Base-by-base conservation (phyloP, 2,329 filamentous ascomycete genomes). In the Epichloe festucae region DNA sequence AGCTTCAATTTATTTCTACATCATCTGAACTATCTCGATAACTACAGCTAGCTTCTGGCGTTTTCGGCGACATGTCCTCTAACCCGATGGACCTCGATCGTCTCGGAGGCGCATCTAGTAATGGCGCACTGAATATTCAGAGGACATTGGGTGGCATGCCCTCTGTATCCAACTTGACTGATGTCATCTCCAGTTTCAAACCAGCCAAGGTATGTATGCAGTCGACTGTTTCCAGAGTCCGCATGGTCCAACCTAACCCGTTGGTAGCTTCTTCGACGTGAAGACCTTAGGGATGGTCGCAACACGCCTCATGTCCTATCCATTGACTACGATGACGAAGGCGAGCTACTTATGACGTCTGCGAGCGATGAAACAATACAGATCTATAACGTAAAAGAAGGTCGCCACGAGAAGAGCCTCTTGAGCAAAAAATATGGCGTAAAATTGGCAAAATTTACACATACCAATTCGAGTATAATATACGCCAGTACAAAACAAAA, bases 401-500 rank as follows among this genome's bases (percentile, higher is more conserved):
- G 93, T 4, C 86, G 87, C 54, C 84, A 89, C 59, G 87, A 89
- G 46, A 97, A 97, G 71, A 85, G 84, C 54, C 77, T 96, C 46
- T 82, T 94, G 49, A 94, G 87, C 70, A 95, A 97, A 65, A 98
- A 98, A 66, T 98, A 98, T 62, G 93, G 93, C 54, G 89, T 89
- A 17, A 93, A 95, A 65, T 78, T 96, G 52, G 93, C 93, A 39
- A 86, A 88, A 60, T 98, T 97, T 67, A 95, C 91, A 1, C 93
- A 97, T 65, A 87, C 91, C 54, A 84, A 84, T 57, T 88, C 88
- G 21, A 90, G 88, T 65, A 89, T 98, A 63, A 83, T 98, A 54
- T 96, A 97, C 63, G 90, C 93, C 49, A 95, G 88, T 65, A 98
- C 93, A 12, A 96, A 95, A 65, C 82, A 94, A 60, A 94, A 98